These are phyloP conservation scores for Blastomyces parvus DNA, from an alignment of 2,329 filamentous ascomycete species.

Conservation along the genomic window DNA sequence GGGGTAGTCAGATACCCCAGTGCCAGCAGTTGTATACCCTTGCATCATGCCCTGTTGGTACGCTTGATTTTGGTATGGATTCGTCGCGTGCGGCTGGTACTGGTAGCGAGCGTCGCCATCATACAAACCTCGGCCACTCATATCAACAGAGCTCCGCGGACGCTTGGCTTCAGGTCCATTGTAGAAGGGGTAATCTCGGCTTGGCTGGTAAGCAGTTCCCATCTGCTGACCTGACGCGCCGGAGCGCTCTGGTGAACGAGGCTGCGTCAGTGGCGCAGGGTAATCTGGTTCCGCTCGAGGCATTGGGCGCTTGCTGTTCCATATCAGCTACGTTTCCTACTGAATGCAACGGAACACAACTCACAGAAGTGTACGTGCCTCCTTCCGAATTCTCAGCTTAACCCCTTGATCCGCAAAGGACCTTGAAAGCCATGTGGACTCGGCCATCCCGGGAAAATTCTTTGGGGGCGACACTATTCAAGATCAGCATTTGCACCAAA, in stretches of 20 bases:
- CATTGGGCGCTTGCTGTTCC: slow-evolving; percentile 30
- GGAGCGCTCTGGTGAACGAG: slow-evolving; percentile 30
- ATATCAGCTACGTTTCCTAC: slow-evolving; percentile 15
- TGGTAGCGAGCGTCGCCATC: slow-evolving; percentile 30
- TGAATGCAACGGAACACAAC: slow-evolving; percentile 13
- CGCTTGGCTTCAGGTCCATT: slow-evolving; percentile 30
- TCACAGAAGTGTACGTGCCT: slow-evolving; percentile 53
- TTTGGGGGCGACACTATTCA: slow-evolving; percentile 43
- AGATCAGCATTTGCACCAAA: neutral
- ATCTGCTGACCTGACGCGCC: slow-evolving; percentile 14
- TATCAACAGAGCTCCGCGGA: slow-evolving; percentile 33
- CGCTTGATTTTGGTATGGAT: slow-evolving; percentile 23
- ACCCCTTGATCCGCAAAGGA: slow-evolving; percentile 83
- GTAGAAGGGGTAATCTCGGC: slow-evolving; percentile 28
- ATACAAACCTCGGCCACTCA: slow-evolving; percentile 28
- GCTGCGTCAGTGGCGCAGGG: slow-evolving; percentile 24
- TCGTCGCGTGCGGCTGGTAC: slow-evolving; percentile 29
- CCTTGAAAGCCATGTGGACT: slow-evolving; percentile 71
- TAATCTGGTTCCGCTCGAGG: slow-evolving; percentile 32
- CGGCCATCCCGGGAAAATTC: slow-evolving; percentile 67
- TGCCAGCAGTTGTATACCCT: slow-evolving; percentile 27
- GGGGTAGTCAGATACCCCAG: slow-evolving; percentile 5
- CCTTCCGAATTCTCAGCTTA: slow-evolving; percentile 70
- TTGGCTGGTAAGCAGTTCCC: slow-evolving; percentile 18
- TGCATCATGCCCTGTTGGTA: slow-evolving; percentile 30